Evolutionary conservation across 139 green algal genomes (phyloP).

Genomic region (Coelastrella sp.): DNA sequence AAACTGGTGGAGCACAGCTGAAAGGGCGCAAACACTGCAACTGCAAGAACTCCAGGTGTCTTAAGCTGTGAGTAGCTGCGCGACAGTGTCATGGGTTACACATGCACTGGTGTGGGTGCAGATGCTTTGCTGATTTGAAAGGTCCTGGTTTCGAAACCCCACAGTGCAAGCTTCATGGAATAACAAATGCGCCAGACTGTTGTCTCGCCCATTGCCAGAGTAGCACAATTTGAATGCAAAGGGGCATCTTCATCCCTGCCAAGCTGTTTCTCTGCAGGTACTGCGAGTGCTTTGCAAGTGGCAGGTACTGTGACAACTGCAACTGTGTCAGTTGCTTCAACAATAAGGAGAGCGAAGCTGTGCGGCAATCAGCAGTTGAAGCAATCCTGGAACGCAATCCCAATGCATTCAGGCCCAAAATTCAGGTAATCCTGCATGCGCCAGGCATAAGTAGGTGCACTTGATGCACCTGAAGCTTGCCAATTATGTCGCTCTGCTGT

Average conservation of each 20-base stretch:
- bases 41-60: constrained; percentile 93
- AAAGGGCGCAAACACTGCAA: constrained; percentile 84
- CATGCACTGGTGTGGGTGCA: not conserved
- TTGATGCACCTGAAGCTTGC: not conserved
- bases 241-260: not conserved
- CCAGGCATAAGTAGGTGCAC: not conserved
- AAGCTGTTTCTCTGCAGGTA: constrained; percentile 63
- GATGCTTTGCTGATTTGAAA: not conserved
- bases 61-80: constrained; percentile 84
- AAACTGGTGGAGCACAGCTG: not conserved
- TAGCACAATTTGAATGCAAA: not conserved
- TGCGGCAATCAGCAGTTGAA: constrained; percentile 84
- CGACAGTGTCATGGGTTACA: not conserved
- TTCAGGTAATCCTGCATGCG: constrained; percentile 61
- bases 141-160: too few species aligned
- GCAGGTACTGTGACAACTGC: constrained; percentile 85
- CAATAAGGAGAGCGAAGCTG: constrained; percentile 80
- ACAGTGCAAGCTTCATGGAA: too few species aligned
- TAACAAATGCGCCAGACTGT: too few species aligned
- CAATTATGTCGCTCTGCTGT: too few species aligned
- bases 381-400: constrained; percentile 91
- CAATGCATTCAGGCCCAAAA: constrained; percentile 92
- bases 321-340: constrained; percentile 93
- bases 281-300: constrained; percentile 87
- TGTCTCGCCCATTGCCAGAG: too few species aligned